Base-by-base conservation (phyloP, 805 yeast genomes). In the Myxozyma vanderwaltii region DNA sequence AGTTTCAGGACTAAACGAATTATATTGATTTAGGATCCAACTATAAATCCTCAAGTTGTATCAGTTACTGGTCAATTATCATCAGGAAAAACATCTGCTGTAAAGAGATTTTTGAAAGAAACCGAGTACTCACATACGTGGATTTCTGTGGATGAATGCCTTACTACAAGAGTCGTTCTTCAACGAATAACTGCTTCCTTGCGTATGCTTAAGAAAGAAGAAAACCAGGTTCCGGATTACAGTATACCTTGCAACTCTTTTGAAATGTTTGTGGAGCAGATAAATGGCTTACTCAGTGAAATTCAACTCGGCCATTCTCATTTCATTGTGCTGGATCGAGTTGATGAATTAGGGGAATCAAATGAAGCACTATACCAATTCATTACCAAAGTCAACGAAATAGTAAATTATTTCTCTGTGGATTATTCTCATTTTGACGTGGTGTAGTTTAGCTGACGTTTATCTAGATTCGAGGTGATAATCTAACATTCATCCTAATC, bases 121-220 rank as follows among this genome's bases (percentile, higher is more conserved):
- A 46, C 54, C 6, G 43, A 39, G 23, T 36, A 43, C 36, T 45
- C 54, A 4, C 47, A 54, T 27, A 17, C 58, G 17, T 60, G 64
- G 65, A 50, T 61, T 40, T 17, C 53, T 2, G 51, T 65, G 38
- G 65, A 61, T 35, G 63, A 61, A 27, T 59, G 63, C 35, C 53
- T 48, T 4, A n/a, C 59, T 10, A 23, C 40, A 13, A 56, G 61
- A 26, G 40, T 54, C 13, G 40, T 49, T 17, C 44, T 58, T 21
- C 62, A 58, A 26, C 62, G 62, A 17, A 58, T 54, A n/a, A 15
- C 41, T 15, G 50, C 60, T 2, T 43, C 59, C 3, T 31, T 58
- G 4, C 46, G 53, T 6, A 19, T 33, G 15, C 39, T 35, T 26
- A 23, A 26, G 27, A 46, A 46, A 31, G 33, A 35, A 26, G 24